Conservation (phyloP, 2,329 filamentous ascomycete genomes). For the Aspergillus brunneoviolaceus region DNA sequence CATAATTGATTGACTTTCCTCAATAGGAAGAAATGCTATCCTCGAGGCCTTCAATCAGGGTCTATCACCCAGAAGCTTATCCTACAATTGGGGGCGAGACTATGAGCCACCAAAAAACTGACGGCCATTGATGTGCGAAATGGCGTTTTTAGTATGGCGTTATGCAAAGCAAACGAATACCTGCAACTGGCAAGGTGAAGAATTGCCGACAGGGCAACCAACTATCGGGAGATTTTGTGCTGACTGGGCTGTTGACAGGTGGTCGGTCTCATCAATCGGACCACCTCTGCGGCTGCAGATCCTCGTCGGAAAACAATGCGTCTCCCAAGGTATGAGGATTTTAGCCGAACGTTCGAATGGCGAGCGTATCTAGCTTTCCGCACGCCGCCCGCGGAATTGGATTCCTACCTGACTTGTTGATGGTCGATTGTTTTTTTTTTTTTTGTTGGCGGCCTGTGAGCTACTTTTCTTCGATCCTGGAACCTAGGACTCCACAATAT, state of each 20-base stretch:
- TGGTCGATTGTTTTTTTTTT: neutral
- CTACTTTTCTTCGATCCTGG: neutral
- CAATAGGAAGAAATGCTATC: neutral
- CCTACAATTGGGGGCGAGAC: neutral
- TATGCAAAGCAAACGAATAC: neutral
- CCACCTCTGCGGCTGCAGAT: neutral
- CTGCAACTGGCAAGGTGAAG: neutral
- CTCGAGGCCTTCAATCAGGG: neutral
- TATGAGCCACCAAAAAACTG: neutral
- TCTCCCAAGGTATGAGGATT: neutral
- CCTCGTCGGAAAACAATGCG: neutral
- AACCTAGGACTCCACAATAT: neutral
- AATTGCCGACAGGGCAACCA: neutral
- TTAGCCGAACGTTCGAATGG: no score
- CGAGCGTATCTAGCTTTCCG: no score
- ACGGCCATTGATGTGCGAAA: neutral
- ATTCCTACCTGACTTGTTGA: neutral
- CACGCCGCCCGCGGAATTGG: neutral
- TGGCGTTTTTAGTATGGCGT: neutral
- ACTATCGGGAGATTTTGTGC: neutral
- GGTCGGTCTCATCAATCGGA: neutral
- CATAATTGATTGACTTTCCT: no score
- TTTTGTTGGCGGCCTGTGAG: neutral
- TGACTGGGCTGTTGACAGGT: neutral
- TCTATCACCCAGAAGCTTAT: neutral